Percentiles rank a stretch among this genome's conserved stretches.
Evolutionary conservation across 2,329 filamentous ascomycete genomes (phyloP).

Genomic region (Colletotrichum sp.): DNA sequence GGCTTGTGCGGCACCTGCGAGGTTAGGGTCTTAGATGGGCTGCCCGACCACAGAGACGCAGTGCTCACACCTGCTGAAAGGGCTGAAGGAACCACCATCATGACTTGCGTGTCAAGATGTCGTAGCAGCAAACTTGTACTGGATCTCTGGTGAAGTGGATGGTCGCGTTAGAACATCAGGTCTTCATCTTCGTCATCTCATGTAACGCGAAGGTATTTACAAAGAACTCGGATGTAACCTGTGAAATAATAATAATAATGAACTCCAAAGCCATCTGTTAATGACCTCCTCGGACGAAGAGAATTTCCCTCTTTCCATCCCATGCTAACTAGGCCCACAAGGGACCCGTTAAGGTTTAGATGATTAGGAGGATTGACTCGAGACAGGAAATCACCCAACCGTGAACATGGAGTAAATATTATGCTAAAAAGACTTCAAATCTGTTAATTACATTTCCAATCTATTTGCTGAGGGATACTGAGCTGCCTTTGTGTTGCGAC

Average conservation of each 20-base stretch:
- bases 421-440: not conserved
- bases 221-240: fast-evolving
- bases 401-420: not conserved
- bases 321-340: not conserved
- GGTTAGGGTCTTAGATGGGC: not conserved
- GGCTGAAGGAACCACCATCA: not conserved
- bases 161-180: fast-evolving
- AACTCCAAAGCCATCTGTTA: fast-evolving
- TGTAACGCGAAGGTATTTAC: fast-evolving
- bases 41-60: not conserved
- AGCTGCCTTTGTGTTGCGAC: not conserved
- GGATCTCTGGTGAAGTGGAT: not conserved
- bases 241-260: fast-evolving
- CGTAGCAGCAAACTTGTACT: not conserved
- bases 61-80: not conserved
- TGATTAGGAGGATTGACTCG: too few relatives aligned
- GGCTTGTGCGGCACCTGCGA: not conserved
- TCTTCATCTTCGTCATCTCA: not conserved
- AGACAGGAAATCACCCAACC: too few relatives aligned
- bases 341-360: not conserved
- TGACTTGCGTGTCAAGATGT: not conserved
- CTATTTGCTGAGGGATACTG: not conserved
- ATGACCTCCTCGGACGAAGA: not conserved
- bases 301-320: not conserved
- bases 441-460: not conserved